A percentile compares a stretch with the other conserved stretches of the same genome.
phyloP scores from a whole-genome alignment of 345 rosid genomes.

The Euphorbia tirucalli region DNA sequence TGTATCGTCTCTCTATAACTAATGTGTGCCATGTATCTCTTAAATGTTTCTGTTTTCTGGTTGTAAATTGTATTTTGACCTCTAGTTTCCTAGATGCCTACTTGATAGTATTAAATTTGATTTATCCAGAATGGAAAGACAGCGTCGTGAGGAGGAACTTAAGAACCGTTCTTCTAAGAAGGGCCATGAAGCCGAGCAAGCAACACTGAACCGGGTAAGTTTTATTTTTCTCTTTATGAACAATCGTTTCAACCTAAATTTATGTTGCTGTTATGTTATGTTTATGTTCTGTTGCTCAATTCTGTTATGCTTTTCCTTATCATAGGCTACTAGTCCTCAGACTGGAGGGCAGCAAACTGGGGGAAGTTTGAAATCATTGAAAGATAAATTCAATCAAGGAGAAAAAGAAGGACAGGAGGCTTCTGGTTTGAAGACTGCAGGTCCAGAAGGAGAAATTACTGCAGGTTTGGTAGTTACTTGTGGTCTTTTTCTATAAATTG shows the following conservation, averaged over 20 bases:
- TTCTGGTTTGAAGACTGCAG: conserved; percentile 18
- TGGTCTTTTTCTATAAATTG: background rate
- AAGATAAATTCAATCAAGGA: conserved; percentile 14
- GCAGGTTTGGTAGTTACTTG: conserved; percentile 13
- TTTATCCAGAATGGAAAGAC: conserved; percentile 26
- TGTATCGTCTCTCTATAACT: background rate
- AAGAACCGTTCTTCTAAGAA: conserved; percentile 20
- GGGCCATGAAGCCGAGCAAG: conserved; percentile 17
- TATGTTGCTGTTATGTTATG: background rate
- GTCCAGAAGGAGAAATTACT: conserved; percentile 20
- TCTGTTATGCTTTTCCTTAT: background rate
- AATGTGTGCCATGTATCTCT: background rate
- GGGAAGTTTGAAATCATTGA: conserved; percentile 25
- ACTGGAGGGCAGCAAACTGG: conserved; percentile 15
- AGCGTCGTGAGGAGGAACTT: conserved; percentile 27
- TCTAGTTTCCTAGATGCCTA: background rate
- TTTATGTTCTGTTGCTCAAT: background rate
- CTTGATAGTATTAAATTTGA: background rate
- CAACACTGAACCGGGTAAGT: conserved; percentile 22
- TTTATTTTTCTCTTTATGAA: background rate
- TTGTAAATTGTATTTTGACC: background rate
- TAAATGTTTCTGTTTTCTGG: background rate
- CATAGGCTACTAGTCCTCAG: conserved; percentile 24
- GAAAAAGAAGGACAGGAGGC: conserved; percentile 22
- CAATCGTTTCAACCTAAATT: background rate